Conservation (phyloP, 1,284 basidiomycete species). For the Trichosporon faecale region DNA sequence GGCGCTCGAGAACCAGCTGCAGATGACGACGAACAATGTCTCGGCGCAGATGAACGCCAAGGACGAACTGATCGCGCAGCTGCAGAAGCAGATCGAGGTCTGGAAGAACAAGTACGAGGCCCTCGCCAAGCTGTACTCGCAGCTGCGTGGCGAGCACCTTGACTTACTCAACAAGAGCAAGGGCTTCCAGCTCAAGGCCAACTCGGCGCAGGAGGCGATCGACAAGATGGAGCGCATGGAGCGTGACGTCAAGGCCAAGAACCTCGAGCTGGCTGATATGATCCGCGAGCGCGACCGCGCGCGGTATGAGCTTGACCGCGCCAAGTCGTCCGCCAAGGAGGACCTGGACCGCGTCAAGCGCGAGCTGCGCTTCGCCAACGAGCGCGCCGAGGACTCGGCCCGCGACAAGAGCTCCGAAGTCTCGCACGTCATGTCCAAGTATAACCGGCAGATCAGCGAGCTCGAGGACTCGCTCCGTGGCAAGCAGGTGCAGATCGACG, state of each 20-base stretch:
- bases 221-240: constrained; percentile 99
- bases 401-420: constrained; percentile 92
- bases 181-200: constrained; percentile 95
- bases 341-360: constrained; percentile 89
- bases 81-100: constrained; percentile 92
- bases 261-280: constrained; percentile 98
- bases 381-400: constrained; percentile 90
- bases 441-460: constrained; percentile 93
- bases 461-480: constrained; percentile 90
- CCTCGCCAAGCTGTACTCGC: constrained; percentile 96
- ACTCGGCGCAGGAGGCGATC: constrained; percentile 97
- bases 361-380: constrained; percentile 95
- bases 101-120: constrained; percentile 99
- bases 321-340: constrained; percentile 93
- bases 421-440: constrained; percentile 80
- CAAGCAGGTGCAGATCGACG: constrained; percentile 93
- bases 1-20: constrained; percentile 88
- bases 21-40: constrained; percentile 73
- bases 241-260: constrained; percentile 95
- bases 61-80: constrained; percentile 91
- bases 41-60: constrained; percentile 85
- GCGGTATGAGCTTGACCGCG: constrained; percentile 91
- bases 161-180: constrained; percentile 98
- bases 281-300: constrained; percentile 95
- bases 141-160: constrained; percentile 93